Percentiles rank a stretch among this genome's conserved stretches.
phyloP scores from a whole-genome alignment of 441 rosid genomes.

The Adansonia grandidieri region DNA sequence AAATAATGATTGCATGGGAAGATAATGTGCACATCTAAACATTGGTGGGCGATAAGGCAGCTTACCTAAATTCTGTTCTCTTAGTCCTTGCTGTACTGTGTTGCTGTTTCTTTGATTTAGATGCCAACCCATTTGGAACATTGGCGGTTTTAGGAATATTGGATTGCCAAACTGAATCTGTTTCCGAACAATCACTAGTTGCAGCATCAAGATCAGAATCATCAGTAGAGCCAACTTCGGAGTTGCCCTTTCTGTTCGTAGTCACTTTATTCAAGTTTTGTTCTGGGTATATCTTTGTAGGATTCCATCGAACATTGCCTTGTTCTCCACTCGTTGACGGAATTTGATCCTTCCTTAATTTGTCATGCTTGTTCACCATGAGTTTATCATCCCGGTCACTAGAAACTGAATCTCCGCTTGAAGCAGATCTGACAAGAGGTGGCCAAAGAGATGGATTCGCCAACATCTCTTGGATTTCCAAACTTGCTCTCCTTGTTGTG shows the following conservation, averaged over 20 bases:
- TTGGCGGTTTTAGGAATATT: constrained; percentile 52
- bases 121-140: constrained; percentile 38
- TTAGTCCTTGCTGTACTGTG: constrained; percentile 49
- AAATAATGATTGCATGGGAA: background rate
- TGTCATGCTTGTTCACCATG: constrained; percentile 51
- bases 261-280: constrained; percentile 32
- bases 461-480: constrained; percentile 58
- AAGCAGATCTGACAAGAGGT: constrained; percentile 35
- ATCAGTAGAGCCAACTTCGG: constrained; percentile 43
- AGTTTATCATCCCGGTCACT: constrained; percentile 68
- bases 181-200: constrained; percentile 62
- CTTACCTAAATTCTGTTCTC: constrained; percentile 62
- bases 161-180: constrained; percentile 53
- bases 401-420: constrained; percentile 43
- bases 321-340: constrained; percentile 35
- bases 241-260: constrained; percentile 44
- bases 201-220: constrained; percentile 59
- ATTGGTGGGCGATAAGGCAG: background rate
- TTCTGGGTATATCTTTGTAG: constrained; percentile 49
- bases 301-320: constrained; percentile 40
- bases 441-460: constrained; percentile 53
- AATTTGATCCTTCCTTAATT: constrained; percentile 35
- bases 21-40: background rate
- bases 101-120: constrained; percentile 58
- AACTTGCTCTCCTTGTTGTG: constrained; percentile 50